These are phyloP conservation scores for Aspergillus mulundensis DNA, from an alignment of 495 filamentous ascomycete genomes.

Conservation along the genomic window DNA sequence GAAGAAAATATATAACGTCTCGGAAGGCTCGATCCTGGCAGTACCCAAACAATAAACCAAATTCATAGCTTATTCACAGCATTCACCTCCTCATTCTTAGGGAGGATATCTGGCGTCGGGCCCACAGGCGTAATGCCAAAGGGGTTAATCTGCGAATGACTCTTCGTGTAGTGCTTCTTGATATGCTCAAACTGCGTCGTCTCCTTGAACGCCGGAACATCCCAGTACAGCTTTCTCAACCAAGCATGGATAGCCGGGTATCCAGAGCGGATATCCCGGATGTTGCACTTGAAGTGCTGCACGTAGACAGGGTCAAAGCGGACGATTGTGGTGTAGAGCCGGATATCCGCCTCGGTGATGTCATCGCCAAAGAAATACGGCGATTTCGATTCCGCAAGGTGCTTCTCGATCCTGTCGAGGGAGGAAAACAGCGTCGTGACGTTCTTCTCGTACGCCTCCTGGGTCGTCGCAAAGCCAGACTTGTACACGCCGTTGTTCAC, in stretches of 20 bases:
- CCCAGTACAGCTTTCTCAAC: conserved; percentile 67
- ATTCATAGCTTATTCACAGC: conserved; percentile 21
- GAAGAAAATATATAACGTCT: not conserved
- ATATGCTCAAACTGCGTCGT: conserved; percentile 70
- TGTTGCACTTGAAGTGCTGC: conserved; percentile 92
- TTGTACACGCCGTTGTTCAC: conserved; percentile 90
- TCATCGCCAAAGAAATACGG: conserved; percentile 65
- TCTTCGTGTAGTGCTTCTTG: conserved; percentile 69
- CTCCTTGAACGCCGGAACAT: conserved; percentile 54
- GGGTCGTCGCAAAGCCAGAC: conserved; percentile 65
- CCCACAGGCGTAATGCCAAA: conserved; percentile 62
- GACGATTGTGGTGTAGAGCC: conserved; percentile 78
- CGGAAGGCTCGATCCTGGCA: not conserved
- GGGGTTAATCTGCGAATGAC: conserved; percentile 65
- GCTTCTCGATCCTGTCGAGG: conserved; percentile 66
- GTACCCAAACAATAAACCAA: not conserved
- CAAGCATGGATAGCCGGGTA: conserved; percentile 67
- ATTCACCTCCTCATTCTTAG: conserved; percentile 56
- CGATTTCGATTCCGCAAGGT: conserved; percentile 50
- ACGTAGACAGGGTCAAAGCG: conserved; percentile 88
- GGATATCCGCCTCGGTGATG: conserved; percentile 78
- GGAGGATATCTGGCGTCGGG: conserved; percentile 58
- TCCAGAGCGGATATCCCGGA: conserved; percentile 75
- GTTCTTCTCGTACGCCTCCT: conserved; percentile 72
- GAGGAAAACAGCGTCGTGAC: conserved; percentile 65